A percentile compares a stretch with the other conserved stretches of the same genome.
Evolutionary conservation across 2,329 filamentous ascomycete genomes (phyloP).

Genomic region (Cryphonectria naterciae): DNA sequence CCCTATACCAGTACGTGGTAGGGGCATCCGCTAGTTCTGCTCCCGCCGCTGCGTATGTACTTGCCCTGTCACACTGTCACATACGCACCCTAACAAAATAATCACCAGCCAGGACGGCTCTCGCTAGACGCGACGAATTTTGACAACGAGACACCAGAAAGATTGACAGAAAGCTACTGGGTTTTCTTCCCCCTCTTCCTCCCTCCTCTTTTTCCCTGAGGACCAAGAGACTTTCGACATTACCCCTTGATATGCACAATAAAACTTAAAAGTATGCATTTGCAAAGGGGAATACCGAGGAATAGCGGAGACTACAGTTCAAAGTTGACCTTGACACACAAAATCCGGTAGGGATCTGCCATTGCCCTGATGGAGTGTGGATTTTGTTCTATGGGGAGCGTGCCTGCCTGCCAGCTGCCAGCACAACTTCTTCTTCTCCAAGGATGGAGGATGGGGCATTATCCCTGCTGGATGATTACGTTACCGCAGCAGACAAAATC

Average conservation of each 20-base stretch:
- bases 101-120: not conserved
- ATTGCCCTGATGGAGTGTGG: not conserved
- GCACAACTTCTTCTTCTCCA: not conserved
- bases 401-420: not conserved
- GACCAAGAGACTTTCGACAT: not conserved
- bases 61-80: not conserved
- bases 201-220: not conserved
- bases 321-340: not conserved
- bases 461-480: slow-evolving; percentile 1
- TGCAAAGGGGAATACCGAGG: no score
- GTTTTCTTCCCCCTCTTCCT: no score
- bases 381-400: not conserved
- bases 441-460: not conserved
- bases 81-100: not conserved
- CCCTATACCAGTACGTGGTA: not conserved
- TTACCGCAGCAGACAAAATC: not conserved
- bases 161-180: not conserved
- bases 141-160: not conserved
- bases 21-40: not conserved
- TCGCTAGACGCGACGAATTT: not conserved
- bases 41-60: not conserved
- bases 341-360: not conserved
- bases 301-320: not conserved
- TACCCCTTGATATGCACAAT: not conserved
- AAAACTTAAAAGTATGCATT: not conserved